Base-by-base conservation (phyloP, 345 rosid species). In the Brassica incana region DNA sequence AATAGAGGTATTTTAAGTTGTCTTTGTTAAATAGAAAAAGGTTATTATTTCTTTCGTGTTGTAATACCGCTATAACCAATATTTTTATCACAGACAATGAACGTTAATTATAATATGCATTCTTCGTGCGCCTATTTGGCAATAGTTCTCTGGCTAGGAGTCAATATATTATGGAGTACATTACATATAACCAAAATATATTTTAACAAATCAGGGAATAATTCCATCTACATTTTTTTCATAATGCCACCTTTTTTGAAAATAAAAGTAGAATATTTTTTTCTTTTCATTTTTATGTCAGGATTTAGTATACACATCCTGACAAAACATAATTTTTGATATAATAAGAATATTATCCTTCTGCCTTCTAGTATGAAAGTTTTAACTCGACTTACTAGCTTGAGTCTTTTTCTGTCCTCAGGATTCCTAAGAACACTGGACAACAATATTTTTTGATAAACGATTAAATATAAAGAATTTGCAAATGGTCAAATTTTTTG, bases 111-210 rank as follows among this genome's bases (percentile, higher is more conserved):
- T 15, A 54, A 27, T n/a, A 35, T 12, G 63, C 43, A 25, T 54
- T 71, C 20, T 64, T 1, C 5, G 32, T 52, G 72, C 18, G 30
- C 73, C 73, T 30, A 73, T 72, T 77, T 78, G 77, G 61, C 77
- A 72, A 20, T 66, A 66, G 11, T 43, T 73, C 29, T 43, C 4
- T 78, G 81, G 81, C 32, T 72, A 27, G 77, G 81, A n/a, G 18
- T 18, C 73, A 58, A 43, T 59, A 59, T 30, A 73, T 11, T 8
- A 78, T 66, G 72, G 43, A 52, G 20, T n/a, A 5, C 65, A 33
- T 56, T 78, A 65, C 52, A 56, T 65, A 54, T 56, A 54, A 38
- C 67, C 18, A 71, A 70, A 9, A 48, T 48, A 61, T 63, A 58
- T n/a, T 10, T n/a, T 48, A n/a, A 62, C 45, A 56, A 62, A 52